Evolutionary conservation across 2,329 filamentous ascomycete genomes (phyloP).

Genomic region (Talaromyces piceae): DNA sequence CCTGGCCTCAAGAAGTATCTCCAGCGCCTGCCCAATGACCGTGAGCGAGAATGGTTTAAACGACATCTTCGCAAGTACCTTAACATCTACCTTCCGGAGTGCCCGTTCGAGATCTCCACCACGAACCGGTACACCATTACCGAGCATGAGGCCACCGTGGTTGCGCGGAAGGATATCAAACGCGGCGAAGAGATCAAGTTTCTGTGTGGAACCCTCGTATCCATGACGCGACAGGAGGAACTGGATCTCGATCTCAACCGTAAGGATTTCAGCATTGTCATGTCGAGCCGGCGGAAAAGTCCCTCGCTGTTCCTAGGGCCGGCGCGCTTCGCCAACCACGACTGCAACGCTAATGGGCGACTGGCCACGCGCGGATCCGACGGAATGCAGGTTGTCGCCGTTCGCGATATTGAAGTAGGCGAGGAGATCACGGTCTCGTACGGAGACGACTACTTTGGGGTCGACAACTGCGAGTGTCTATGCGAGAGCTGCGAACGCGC

Average conservation of each 20-base stretch:
- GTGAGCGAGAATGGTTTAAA: slow-evolving; percentile 79
- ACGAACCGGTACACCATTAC: slow-evolving; percentile 94
- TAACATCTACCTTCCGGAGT: slow-evolving; percentile 86
- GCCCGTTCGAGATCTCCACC: slow-evolving; percentile 84
- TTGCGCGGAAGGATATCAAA: slow-evolving; percentile 69
- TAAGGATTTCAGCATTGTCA: slow-evolving; percentile 94
- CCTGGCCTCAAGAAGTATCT: slow-evolving; percentile 67
- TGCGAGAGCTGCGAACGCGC: slow-evolving; percentile 77
- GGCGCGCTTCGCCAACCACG: slow-evolving; percentile 93
- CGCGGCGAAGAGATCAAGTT: slow-evolving; percentile 86
- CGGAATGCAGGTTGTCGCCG: slow-evolving; percentile 84
- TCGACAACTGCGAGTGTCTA: slow-evolving; percentile 89
- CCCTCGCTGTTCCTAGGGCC: slow-evolving; percentile 91
- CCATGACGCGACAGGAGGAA: slow-evolving; percentile 88
- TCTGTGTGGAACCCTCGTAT: slow-evolving; percentile 81
- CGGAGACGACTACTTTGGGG: slow-evolving; percentile 91
- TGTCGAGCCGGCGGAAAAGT: slow-evolving; percentile 84
- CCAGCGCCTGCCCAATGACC: slow-evolving; percentile 59
- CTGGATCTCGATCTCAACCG: slow-evolving; percentile 68
- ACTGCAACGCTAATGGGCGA: slow-evolving; percentile 86
- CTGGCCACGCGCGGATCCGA: slow-evolving; percentile 76
- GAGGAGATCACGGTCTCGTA: slow-evolving; percentile 98
- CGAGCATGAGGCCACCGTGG: slow-evolving; percentile 80
- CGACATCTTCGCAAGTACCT: slow-evolving; percentile 84
- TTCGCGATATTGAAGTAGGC: slow-evolving; percentile 70